These are phyloP conservation scores for Pharus latifolius DNA, from an alignment of 176 grass and related monocot species.

Conservation along the genomic window DNA sequence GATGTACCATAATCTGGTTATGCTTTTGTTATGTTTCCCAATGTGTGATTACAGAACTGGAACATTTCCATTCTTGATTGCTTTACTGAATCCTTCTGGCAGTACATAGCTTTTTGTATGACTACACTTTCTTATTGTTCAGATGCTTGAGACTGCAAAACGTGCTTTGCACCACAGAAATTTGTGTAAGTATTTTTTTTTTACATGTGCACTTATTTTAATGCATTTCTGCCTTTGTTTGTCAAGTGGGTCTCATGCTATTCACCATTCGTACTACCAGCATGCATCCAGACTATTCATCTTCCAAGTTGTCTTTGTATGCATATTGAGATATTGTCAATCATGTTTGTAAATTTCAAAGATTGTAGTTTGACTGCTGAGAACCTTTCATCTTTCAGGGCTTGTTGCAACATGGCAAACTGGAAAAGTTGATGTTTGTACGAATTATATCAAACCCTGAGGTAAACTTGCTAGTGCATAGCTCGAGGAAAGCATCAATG, in stretches of 20 bases:
- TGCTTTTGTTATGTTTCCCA: not conserved
- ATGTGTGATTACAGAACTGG: not conserved
- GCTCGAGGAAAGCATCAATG: not conserved
- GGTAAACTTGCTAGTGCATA: slow-evolving; percentile 26
- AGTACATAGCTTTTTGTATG: not conserved
- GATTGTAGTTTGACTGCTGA: slow-evolving; percentile 16
- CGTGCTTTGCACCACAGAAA: slow-evolving; percentile 51
- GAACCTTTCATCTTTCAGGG: slow-evolving; percentile 28
- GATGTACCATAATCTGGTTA: not conserved
- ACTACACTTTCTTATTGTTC: not conserved
- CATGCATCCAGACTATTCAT: not conserved
- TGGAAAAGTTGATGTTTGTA: slow-evolving; percentile 55
- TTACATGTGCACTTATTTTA: not conserved
- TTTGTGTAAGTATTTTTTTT: slow-evolving; percentile 45
- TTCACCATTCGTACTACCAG: not conserved
- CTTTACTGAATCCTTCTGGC: no score
- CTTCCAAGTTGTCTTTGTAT: not conserved
- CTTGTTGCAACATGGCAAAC: slow-evolving; percentile 34
- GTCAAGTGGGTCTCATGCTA: not conserved
- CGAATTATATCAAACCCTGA: slow-evolving; percentile 56
- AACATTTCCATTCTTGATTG: not conserved
- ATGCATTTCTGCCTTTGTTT: not conserved
- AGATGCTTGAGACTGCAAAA: slow-evolving; percentile 50
- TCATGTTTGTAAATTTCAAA: not conserved
- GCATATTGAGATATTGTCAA: not conserved